These are phyloP conservation scores for Mortierella sp. DNA, from an alignment of 371 early-diverging fungal species.

Conservation along the genomic window DNA sequence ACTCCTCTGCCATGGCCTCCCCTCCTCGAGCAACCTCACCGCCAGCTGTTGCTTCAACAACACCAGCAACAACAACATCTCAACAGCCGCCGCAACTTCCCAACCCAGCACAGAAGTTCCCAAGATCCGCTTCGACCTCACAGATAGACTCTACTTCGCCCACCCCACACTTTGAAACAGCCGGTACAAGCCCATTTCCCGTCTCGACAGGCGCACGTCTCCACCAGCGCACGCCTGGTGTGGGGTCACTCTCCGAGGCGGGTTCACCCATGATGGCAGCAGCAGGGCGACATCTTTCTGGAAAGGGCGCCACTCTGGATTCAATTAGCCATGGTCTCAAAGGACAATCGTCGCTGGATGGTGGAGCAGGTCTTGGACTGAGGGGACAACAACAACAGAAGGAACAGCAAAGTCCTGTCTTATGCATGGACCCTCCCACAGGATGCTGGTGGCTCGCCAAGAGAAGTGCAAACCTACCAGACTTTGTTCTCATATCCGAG, in stretches of 20 bases:
- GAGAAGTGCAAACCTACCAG: conserved; percentile 52
- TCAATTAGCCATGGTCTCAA: conserved; percentile 24
- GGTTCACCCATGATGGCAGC: conserved; percentile 18
- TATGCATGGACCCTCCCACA: conserved; percentile 23
- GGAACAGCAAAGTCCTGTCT: conserved; percentile 9
- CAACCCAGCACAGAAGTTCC: conserved; percentile 17
- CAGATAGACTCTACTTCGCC: conserved; percentile 32
- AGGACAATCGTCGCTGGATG: conserved; percentile 16
- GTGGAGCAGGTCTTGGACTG: background rate
- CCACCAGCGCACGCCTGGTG: conserved; percentile 21
- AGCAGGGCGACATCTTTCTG: background rate
- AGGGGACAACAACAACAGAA: conserved; percentile 11
- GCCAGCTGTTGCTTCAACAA: background rate
- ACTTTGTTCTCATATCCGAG: conserved; percentile 72
- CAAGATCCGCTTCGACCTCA: conserved; percentile 43
- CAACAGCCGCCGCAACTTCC: background rate
- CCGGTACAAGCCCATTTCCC: conserved; percentile 9
- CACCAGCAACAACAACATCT: conserved; percentile 5
- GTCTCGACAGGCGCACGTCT: conserved; percentile 20
- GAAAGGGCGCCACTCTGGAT: conserved; percentile 13
- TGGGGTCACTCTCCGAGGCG: conserved; percentile 24
- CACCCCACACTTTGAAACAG: conserved; percentile 25
- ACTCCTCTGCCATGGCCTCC: conserved; percentile 20
- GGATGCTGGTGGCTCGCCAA: conserved; percentile 39
- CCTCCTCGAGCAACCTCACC: conserved; percentile 12